A percentile compares a stretch with the other conserved stretches of the same genome.
These are phyloP conservation scores for Aquilaria sinensis DNA, from an alignment of 345 rosid species.

Conservation along the genomic window DNA sequence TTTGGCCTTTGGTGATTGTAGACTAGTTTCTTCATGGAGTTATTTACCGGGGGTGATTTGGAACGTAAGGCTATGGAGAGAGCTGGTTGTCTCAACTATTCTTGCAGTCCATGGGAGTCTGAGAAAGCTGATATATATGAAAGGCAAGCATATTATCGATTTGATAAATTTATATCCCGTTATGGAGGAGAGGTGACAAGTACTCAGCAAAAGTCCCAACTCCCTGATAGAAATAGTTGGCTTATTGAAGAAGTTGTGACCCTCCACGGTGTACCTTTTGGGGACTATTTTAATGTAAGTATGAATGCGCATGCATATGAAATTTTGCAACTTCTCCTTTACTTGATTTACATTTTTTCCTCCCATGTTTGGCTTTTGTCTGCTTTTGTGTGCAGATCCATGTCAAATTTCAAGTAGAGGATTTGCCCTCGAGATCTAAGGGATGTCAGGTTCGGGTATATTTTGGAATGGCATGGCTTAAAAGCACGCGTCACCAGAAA, in stretches of 20 bases:
- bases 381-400: no score
- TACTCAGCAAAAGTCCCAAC: constrained; percentile 72
- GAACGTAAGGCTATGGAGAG: constrained; percentile 82
- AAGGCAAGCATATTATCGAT: constrained; percentile 79
- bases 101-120: constrained; percentile 84
- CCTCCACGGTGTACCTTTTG: constrained; percentile 87
- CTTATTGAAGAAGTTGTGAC: constrained; percentile 88
- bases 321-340: neutral
- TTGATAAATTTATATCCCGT: constrained; percentile 65
- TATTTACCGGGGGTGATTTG: constrained; percentile 76
- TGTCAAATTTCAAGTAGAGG: constrained; percentile 77
- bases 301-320: neutral
- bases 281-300: constrained; percentile 78
- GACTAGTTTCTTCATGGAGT: constrained; percentile 67
- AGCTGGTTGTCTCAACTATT: constrained; percentile 80
- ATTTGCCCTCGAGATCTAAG: constrained; percentile 45
- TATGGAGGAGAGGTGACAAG: constrained; percentile 96
- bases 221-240: constrained; percentile 71
- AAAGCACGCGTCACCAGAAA: constrained; percentile 77
- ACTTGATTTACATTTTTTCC: neutral
- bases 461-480: constrained; percentile 87
- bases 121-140: constrained; percentile 72
- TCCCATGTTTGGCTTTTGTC: neutral
- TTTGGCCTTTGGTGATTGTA: constrained; percentile 21
- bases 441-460: constrained; percentile 51